These are phyloP conservation scores for Barnettozyma siamensis DNA, from an alignment of 805 yeast species.

Conservation along the genomic window DNA sequence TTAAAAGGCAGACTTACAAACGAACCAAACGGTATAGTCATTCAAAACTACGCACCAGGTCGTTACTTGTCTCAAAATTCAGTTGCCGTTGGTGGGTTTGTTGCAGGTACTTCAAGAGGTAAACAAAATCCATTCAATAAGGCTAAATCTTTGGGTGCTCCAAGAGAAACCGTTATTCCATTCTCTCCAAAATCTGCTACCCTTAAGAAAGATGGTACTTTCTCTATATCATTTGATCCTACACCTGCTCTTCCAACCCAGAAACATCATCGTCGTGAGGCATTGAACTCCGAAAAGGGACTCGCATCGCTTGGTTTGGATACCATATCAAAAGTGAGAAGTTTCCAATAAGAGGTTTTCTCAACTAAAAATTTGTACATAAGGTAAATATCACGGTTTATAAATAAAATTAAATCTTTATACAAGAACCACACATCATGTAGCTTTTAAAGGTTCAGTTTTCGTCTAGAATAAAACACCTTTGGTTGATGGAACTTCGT, in stretches of 20 bases:
- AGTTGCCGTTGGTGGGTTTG: constrained; percentile 56
- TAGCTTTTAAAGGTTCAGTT: too few species aligned
- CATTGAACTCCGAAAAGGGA: too few species aligned
- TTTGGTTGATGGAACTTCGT: constrained; percentile 94
- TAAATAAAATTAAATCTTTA: not conserved
- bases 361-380: constrained; percentile 1
- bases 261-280: constrained; percentile 2
- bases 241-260: not conserved
- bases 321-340: too few species aligned
- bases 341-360: too few species aligned
- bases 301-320: too few species aligned
- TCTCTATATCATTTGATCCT: constrained; percentile 9
- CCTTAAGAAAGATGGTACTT: constrained; percentile 33
- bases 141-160: constrained; percentile 32
- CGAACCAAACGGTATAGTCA: constrained; percentile 63
- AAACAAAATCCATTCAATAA: constrained; percentile 30
- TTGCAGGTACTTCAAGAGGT: constrained; percentile 30
- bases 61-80: constrained; percentile 43
- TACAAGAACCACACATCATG: too few species aligned
- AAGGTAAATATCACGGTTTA: not conserved
- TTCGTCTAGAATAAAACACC: constrained; percentile 90
- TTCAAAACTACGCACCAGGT: constrained; percentile 57
- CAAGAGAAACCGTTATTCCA: constrained; percentile 40
- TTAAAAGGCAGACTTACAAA: constrained; percentile 63
- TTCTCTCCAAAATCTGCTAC: constrained; percentile 34